phyloP scores from a whole-genome alignment of 371 early-diverging fungal genomes.

The Mortierella sp. region DNA sequence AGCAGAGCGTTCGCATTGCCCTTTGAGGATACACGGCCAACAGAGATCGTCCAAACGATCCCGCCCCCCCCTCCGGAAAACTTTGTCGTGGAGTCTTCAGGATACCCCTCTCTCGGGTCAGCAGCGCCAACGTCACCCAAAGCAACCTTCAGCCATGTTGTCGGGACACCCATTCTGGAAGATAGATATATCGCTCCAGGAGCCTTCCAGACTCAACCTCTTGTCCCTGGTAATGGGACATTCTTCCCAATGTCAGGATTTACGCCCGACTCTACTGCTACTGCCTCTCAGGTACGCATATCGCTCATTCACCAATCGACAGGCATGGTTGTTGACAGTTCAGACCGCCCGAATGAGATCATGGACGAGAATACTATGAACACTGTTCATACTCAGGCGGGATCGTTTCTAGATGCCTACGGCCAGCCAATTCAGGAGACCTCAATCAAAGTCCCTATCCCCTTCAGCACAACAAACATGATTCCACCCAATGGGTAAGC shows the following conservation, averaged over 20 bases:
- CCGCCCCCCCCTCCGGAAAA: background rate
- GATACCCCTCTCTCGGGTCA: background rate
- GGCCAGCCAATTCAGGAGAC: background rate
- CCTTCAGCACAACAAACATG: background rate
- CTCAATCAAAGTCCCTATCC: constrained; percentile 6
- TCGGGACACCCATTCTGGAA: background rate
- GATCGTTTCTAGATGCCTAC: constrained; percentile 14
- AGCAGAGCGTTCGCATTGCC: background rate
- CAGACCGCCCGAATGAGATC: constrained; percentile 45
- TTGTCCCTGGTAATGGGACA: background rate
- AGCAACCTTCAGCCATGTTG: background rate
- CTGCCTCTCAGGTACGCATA: constrained; percentile 33
- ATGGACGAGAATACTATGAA: constrained; percentile 35
- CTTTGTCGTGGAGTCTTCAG: background rate
- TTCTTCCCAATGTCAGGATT: constrained; percentile 22
- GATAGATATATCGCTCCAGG: background rate
- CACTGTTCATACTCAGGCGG: constrained; percentile 30
- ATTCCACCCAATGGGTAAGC: constrained; percentile 8
- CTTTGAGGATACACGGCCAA: background rate
- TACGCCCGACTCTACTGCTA: background rate
- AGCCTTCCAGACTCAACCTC: background rate
- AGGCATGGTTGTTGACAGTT: constrained; percentile 42
- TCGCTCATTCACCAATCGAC: constrained; percentile 37
- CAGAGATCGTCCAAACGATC: background rate
- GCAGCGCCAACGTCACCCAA: background rate